phyloP scores from a whole-genome alignment of 192 early-diverging fungal species.

The Rhizophagus sp. region DNA sequence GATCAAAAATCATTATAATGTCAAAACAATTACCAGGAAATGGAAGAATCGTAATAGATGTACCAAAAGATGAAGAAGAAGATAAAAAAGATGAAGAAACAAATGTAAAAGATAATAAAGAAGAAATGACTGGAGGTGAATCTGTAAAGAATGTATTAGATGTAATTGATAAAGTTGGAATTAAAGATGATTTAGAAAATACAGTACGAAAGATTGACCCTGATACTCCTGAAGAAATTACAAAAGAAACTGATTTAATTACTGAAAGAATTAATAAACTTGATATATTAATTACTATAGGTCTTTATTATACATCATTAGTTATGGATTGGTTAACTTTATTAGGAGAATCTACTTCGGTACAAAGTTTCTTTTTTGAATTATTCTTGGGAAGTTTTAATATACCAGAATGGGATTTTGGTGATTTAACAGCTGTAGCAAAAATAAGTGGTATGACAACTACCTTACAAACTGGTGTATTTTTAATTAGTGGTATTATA shows the following conservation, averaged over 20 bases:
- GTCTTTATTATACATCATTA: conserved; percentile 15
- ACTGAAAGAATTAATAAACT: conserved; percentile 6
- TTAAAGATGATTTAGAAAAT: conserved; percentile 1
- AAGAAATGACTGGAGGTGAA: background rate
- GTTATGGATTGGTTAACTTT: conserved; percentile 19
- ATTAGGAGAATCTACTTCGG: background rate
- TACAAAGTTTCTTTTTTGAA: background rate
- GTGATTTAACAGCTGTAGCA: background rate
- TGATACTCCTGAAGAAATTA: conserved; percentile 11
- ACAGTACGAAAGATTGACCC: background rate
- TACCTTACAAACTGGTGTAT: conserved; percentile 5
- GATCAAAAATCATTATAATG: background rate
- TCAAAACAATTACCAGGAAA: background rate
- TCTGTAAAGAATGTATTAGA: background rate
- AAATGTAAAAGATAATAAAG: too few species aligned
- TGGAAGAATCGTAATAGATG: background rate
- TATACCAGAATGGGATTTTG: background rate
- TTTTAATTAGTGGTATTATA: background rate
- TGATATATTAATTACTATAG: background rate
- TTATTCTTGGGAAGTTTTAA: conserved; percentile 6
- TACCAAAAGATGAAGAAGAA: background rate
- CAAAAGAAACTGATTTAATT: background rate
- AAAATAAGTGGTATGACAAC: conserved; percentile 10
- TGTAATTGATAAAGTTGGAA: background rate
- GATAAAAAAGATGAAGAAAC: background rate